Evolutionary conservation across 2,329 filamentous ascomycete genomes (phyloP).

Genomic region (Fusarium paranaense): DNA sequence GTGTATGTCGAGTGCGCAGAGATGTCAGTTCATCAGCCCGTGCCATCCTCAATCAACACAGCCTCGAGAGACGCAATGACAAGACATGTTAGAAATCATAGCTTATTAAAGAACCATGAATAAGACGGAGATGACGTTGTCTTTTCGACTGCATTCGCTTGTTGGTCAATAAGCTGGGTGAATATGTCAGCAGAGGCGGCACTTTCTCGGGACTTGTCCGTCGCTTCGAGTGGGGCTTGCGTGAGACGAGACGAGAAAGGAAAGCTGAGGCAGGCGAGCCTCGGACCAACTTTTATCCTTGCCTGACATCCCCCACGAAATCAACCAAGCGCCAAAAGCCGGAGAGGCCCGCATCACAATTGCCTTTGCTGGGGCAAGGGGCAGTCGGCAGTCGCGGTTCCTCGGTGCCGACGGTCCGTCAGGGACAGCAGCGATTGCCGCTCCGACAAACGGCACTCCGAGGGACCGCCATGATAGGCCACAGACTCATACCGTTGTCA

Average conservation of each 20-base stretch:
- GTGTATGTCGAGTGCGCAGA: background rate
- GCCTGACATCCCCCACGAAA: background rate
- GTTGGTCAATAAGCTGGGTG: background rate
- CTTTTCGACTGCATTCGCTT: background rate
- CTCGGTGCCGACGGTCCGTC: constrained; percentile 36
- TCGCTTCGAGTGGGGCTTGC: background rate
- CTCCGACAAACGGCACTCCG: constrained; percentile 15
- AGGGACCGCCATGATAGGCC: background rate
- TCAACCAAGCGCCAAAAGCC: background rate
- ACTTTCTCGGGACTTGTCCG: constrained; percentile 3
- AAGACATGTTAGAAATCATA: constrained; percentile 4
- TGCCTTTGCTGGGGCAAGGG: background rate
- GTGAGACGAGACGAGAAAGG: background rate
- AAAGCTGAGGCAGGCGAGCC: background rate
- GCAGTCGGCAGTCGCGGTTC: constrained; percentile 33
- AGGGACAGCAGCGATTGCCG: constrained; percentile 28
- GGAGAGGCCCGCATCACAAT: background rate
- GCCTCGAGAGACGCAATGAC: background rate
- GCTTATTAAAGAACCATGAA: constrained; percentile 25
- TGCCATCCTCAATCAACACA: background rate
- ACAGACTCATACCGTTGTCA: background rate
- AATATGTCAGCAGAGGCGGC: constrained; percentile 1
- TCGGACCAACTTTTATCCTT: constrained; percentile 24
- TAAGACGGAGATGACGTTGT: constrained; percentile 29
- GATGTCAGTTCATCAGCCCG: background rate